phyloP scores from a whole-genome alignment of 352 stramenopile species.

The Blastocystis sp. region DNA sequence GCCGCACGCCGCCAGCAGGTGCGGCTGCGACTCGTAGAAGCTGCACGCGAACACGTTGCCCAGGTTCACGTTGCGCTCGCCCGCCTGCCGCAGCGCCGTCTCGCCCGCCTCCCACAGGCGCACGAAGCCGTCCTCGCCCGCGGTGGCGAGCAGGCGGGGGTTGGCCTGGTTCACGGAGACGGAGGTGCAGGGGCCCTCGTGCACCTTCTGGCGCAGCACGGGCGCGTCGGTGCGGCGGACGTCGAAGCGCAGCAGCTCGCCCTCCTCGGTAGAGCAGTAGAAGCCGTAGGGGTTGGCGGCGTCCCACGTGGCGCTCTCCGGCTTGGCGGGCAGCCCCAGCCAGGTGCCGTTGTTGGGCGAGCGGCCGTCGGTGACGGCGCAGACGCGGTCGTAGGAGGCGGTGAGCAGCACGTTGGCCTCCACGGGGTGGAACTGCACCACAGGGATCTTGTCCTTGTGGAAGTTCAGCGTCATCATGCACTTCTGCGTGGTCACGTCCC shows the following conservation, averaged over 20 bases:
- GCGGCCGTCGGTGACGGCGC: conserved; percentile 81
- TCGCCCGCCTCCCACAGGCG: conserved; percentile 88
- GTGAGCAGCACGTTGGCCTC: conserved; percentile 88
- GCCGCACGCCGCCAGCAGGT: conserved; percentile 83
- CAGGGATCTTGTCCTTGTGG: conserved; percentile 96
- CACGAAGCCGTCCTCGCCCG: conserved; percentile 93
- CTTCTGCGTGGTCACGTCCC: conserved; percentile 85
- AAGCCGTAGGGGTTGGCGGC: conserved; percentile 86
- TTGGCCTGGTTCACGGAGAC: conserved; percentile 82
- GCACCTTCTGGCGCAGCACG: conserved; percentile 14
- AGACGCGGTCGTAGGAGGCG: conserved; percentile 87
- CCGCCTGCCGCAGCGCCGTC: conserved; percentile 77
- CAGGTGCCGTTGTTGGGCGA: conserved; percentile 75
- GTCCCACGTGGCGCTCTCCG: conserved; percentile 88
- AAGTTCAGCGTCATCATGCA: conserved; percentile 92
- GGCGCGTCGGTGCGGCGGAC: conserved; percentile 84
- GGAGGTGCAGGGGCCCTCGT: conserved; percentile 77
- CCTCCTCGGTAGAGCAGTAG: conserved; percentile 88
- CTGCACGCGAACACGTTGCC: conserved; percentile 84
- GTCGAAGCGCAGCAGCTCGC: conserved; percentile 87
- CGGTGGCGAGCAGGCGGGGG: conserved; percentile 88
- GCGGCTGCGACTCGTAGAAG: conserved; percentile 84
- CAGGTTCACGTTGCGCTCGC: conserved; percentile 86
- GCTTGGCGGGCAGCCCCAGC: conserved; percentile 80
- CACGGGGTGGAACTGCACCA: conserved; percentile 88